These are phyloP conservation scores for Syzygium grande DNA, from an alignment of 345 rosid genomes.

Conservation along the genomic window DNA sequence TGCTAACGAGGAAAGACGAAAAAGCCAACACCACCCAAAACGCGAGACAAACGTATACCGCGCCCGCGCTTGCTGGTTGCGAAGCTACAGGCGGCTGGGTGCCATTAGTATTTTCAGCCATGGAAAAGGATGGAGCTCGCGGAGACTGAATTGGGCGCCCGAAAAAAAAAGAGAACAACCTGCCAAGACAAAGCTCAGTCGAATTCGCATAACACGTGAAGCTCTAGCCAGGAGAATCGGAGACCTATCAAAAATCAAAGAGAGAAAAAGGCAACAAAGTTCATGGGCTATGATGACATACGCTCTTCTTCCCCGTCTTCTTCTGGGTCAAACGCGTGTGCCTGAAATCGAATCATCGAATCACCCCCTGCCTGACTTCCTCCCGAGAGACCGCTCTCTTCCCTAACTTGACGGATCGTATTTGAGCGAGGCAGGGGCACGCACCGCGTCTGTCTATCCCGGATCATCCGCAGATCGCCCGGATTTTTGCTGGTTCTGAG, in stretches of 20 bases:
- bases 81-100: conserved; percentile 41
- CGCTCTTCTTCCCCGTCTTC: background rate
- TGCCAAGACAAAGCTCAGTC: background rate
- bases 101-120: conserved; percentile 42
- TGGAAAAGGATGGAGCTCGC: background rate
- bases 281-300: background rate
- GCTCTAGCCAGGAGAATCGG: background rate
- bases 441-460: no score
- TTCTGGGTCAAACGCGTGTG: background rate
- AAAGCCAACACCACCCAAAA: background rate
- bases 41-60: conserved; percentile 24
- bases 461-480: no score
- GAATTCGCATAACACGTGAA: background rate
- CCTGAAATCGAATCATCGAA: background rate
- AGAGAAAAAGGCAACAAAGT: background rate
- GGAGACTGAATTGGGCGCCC: background rate
- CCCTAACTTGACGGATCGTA: no score
- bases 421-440: no score
- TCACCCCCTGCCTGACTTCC: background rate
- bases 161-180: background rate
- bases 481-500: no score
- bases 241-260: background rate
- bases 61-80: conserved; percentile 69
- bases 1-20: background rate
- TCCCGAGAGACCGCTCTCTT: no score